phyloP scores from a whole-genome alignment of 495 filamentous ascomycete species.

The Clavariopsis aquatica region DNA sequence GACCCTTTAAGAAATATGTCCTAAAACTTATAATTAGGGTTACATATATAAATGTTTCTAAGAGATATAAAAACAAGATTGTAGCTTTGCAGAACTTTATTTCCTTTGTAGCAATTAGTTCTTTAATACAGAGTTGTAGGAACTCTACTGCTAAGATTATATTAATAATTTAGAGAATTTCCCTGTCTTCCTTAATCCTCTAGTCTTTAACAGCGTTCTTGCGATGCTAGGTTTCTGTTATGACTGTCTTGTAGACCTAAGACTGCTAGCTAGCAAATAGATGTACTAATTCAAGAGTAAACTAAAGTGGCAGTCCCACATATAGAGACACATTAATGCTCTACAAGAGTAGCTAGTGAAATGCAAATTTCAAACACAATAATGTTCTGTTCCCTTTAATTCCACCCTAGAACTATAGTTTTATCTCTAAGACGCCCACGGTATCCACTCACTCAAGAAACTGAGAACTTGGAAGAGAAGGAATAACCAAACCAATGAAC shows the following conservation, averaged over 20 bases:
- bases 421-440: constrained; percentile 9
- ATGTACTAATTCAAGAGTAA: constrained; percentile 16
- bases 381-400: no score
- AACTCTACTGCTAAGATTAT: constrained; percentile 11
- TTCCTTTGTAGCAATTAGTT: constrained; percentile 3
- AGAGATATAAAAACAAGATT: neutral
- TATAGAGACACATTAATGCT: constrained; percentile 9
- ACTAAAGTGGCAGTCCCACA: constrained; percentile 13
- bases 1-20: no score
- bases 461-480: constrained; percentile 9
- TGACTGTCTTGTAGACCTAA: constrained; percentile 10
- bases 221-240: constrained; percentile 13
- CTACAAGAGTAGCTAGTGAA: constrained; percentile 5
- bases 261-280: constrained; percentile 8
- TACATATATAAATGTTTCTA: no score
- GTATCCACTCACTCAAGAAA: constrained; percentile 15
- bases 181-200: constrained; percentile 15
- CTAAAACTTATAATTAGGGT: no score
- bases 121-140: constrained; percentile 1
- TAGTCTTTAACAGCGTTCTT: constrained; percentile 14
- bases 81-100: constrained; percentile 11
- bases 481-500: constrained; percentile 9
- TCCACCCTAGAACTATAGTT: neutral
- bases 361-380: neutral
- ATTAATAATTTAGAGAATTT: constrained; percentile 16